These are phyloP conservation scores for Schizosaccharomyces versatilis DNA, from an alignment of 1,139 yeast genomes.

Conservation along the genomic window DNA sequence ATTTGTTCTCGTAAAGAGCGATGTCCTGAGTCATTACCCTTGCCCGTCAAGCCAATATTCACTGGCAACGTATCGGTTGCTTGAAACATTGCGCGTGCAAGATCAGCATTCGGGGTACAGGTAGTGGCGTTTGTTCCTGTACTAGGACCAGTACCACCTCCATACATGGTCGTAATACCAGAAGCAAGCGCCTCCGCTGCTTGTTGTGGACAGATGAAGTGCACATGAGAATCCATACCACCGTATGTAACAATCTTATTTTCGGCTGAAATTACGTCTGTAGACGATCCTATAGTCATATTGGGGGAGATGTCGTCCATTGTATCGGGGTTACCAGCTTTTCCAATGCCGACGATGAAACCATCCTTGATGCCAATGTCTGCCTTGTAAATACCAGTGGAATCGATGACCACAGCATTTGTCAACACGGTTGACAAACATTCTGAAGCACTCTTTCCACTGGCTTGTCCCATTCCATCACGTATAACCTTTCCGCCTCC, in stretches of 20 bases:
- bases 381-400: slow-evolving; percentile 11
- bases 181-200: slow-evolving; percentile 10
- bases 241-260: slow-evolving; percentile 10
- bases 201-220: slow-evolving; percentile 11
- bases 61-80: slow-evolving; percentile 8
- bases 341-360: slow-evolving; percentile 8
- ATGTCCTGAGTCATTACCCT: slow-evolving; percentile 8
- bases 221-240: slow-evolving; percentile 10
- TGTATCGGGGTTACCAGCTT: slow-evolving; percentile 10
- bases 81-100: slow-evolving; percentile 7
- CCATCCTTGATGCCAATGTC: slow-evolving; percentile 11
- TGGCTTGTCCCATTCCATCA: slow-evolving; percentile 11
- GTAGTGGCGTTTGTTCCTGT: slow-evolving; percentile 12
- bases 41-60: slow-evolving; percentile 11
- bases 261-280: slow-evolving; percentile 10
- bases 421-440: slow-evolving; percentile 8
- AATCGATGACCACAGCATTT: slow-evolving; percentile 9
- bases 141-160: slow-evolving; percentile 12
- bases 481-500: slow-evolving; percentile 11
- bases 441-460: slow-evolving; percentile 6
- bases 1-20: slow-evolving; percentile 8
- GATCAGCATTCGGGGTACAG: slow-evolving; percentile 9
- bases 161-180: slow-evolving; percentile 10
- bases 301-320: slow-evolving; percentile 8
- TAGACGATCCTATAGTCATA: slow-evolving; percentile 9